Evolutionary conservation across 306 rosid genomes (phyloP), one percentile per base, ranked within the genome.

Genomic region (Erythrophleum fordii): DNA sequence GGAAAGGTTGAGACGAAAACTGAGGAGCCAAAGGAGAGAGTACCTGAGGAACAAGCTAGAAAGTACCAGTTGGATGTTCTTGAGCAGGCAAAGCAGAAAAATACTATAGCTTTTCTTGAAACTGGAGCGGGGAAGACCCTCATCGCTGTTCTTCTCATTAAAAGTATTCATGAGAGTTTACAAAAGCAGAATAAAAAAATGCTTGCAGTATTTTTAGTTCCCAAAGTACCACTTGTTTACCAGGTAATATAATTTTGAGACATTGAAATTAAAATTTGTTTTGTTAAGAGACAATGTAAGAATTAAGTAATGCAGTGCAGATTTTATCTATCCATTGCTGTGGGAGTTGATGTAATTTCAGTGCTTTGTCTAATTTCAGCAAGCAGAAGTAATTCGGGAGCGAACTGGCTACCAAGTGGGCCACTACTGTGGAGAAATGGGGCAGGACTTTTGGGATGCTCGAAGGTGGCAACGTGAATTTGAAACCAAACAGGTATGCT

Each of bases 101-200:
- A 95, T 69, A 93, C 98, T 20, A 95, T 93, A 76, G 99, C 99
- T 83, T 95, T 95, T 85, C 94, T 95, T 52, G 99, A 95, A 86
- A 95, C 99, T 9, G 99, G 99, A 49, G 98, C 99, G n/a, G 99
- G 99, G 78, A 95, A 95, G 92, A 95, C 98, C 39, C 91, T 95
- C 26, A 95, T 95, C 80, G 99, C 99, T 16, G 95, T 95, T 82
- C 97, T 95, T 58, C 98, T 95, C 62, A 93, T 95, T 29, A 91
- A 80, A 84, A 93, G 93, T 70, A 86, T 95, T 78, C 89, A 78
- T 6, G 83, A 82, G 55, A 93, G 76, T 73, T 89, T 93, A 77
- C 90, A 90, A 44, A 83, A 73, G 84, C 90, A 80, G 64, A 89
- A 86, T 71, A 95, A 70, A 86, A 95, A 93, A 83, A 81, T 93